These are phyloP conservation scores for Verticillium klebahnii DNA, from an alignment of 2,329 filamentous ascomycete species.

Conservation along the genomic window DNA sequence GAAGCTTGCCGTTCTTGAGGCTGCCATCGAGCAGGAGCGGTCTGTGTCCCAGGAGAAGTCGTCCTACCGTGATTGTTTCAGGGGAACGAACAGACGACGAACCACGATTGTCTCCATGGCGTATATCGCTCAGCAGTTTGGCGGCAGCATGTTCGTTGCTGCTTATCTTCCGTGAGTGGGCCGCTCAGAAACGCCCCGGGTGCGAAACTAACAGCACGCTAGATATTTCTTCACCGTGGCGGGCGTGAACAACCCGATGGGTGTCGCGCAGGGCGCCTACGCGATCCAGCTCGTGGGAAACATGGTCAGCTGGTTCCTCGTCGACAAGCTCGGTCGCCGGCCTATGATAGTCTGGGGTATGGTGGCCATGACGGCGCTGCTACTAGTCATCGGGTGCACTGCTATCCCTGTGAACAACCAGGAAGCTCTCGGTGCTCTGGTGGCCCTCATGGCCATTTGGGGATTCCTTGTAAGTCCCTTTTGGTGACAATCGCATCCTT, in stretches of 20 bases:
- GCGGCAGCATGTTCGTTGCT: slow-evolving; percentile 40
- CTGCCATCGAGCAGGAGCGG: slow-evolving; percentile 25
- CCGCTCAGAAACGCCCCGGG: slow-evolving; percentile 20
- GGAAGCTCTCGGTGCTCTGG: background rate
- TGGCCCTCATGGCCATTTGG: slow-evolving; percentile 6
- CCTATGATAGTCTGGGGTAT: slow-evolving; percentile 30
- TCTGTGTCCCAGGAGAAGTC: slow-evolving; percentile 25
- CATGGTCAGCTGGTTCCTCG: slow-evolving; percentile 30
- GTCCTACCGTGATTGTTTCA: slow-evolving; percentile 46
- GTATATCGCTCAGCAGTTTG: slow-evolving; percentile 60
- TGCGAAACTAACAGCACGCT: slow-evolving; percentile 25
- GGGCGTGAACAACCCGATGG: slow-evolving; percentile 30
- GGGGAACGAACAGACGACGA: slow-evolving; percentile 41
- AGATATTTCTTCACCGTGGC: slow-evolving; percentile 32
- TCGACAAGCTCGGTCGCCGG: slow-evolving; percentile 29
- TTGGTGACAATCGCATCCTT: no score
- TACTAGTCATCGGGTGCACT: slow-evolving; percentile 26
- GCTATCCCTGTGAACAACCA: slow-evolving; percentile 13
- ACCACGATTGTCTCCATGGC: slow-evolving; percentile 55
- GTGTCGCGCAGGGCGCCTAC: slow-evolving; percentile 33
- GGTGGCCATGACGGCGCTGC: background rate
- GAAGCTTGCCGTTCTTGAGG: slow-evolving; percentile 19
- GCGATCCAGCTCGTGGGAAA: slow-evolving; percentile 35
- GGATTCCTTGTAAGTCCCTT: slow-evolving; percentile 5
- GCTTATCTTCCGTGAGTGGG: slow-evolving; percentile 18